Base-by-base conservation (phyloP, 805 yeast species). In the Myxozyma monticola region DNA sequence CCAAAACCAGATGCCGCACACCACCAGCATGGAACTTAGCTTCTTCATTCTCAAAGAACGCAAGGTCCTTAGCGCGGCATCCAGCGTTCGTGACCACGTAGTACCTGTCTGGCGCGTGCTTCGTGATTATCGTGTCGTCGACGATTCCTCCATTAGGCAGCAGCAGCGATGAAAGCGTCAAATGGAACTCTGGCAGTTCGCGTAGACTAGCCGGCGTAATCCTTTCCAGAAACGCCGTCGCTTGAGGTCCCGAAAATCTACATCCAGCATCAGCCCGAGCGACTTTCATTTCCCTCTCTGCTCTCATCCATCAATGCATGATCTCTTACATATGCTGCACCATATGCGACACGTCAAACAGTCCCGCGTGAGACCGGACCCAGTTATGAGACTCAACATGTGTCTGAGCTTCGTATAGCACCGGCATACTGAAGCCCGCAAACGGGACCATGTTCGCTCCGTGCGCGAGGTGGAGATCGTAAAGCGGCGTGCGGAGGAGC, bases 311-410 rank as follows among this genome's bases (percentile, higher is more conserved):
- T 20, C 18, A 18, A 3, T 21, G 12, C 22, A 28, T 4, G 26
- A 24, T 4, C 10, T 45, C 57, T 12, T 25, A 53, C 55, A 26
- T 25, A 45, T 95, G 97, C 72, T 93, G 99, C 43, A 91, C 77
- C 99, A 93, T 93, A 69, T 93, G 99, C 47, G 96, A 87, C 44
- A 93, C 99, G 67, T 93, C 99, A 63, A 93, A 93, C 43, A 93
- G 73, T 5, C 99, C 99, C 31, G 90, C 89, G 55, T 86, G 79
- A 18, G 73, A 64, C 67, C 99, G 80, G 0, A 91, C 95, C 98
- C 98, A 93, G 45, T 84, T 78, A 71, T 93, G 99, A 0, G 97
- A 89, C 54, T 89, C 95, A 35, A 88, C 81, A 68, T 91, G 98
- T 1, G 87, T 70, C 69, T 87, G 96, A 57, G 80, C 77, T 10